Evolutionary conservation across 129 eudicot species (phyloP).

Genomic region (Silybum marianum): DNA sequence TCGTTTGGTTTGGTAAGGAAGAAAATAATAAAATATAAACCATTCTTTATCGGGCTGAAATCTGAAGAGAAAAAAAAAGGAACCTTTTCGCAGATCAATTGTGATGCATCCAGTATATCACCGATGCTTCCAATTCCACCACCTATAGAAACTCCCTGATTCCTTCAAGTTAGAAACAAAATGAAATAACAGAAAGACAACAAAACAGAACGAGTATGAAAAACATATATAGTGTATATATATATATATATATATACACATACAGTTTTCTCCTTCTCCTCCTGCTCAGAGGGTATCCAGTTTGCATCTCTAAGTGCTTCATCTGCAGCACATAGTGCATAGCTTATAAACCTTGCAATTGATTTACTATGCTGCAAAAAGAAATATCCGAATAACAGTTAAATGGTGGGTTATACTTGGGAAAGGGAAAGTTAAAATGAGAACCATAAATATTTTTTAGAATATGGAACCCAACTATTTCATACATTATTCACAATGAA

Average conservation of each 20-base stretch:
- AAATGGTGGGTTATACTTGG: neutral
- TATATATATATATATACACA: no score
- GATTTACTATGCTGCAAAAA: conserved; percentile 71
- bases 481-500: neutral
- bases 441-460: neutral
- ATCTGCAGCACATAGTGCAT: conserved; percentile 92
- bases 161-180: conserved; percentile 36
- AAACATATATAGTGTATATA: neutral
- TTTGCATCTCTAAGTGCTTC: conserved; percentile 97
- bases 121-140: conserved; percentile 94
- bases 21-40: neutral
- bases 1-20: neutral
- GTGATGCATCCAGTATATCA: conserved; percentile 94
- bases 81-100: conserved; percentile 88
- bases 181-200: conserved; percentile 17
- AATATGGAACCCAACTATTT: neutral
- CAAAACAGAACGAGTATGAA: neutral
- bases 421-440: neutral
- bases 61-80: neutral
- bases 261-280: conserved; percentile 85
- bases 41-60: neutral
- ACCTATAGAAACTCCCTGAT: conserved; percentile 98
- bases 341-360: conserved; percentile 86
- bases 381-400: neutral
- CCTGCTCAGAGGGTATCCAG: conserved; percentile 74